Evolutionary conservation across 192 early-diverging fungal genomes (phyloP).

Genomic region (Spinellus fusiger): DNA sequence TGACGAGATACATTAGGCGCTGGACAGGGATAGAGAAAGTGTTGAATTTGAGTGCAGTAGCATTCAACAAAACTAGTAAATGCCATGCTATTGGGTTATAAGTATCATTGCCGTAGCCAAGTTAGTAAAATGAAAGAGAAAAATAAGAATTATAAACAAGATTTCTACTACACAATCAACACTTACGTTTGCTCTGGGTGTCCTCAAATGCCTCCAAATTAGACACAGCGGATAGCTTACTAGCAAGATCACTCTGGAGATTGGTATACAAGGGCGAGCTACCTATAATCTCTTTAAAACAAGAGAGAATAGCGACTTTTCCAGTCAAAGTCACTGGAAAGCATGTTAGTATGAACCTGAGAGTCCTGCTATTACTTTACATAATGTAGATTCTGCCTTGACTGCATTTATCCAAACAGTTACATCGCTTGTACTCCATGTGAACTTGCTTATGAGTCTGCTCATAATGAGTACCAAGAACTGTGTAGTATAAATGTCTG

Average conservation of each 20-base stretch:
- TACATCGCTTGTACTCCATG: background rate
- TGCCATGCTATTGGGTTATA: slow-evolving; percentile 13
- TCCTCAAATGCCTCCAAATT: slow-evolving; percentile 13
- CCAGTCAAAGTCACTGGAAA: slow-evolving; percentile 8
- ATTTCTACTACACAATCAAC: too few species aligned
- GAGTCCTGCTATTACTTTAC: too few species aligned
- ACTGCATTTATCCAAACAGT: slow-evolving; percentile 1
- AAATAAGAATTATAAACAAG: too few species aligned
- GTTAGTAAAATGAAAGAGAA: too few species aligned
- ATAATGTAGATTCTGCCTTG: background rate
- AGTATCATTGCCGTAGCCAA: background rate
- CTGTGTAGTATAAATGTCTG: background rate
- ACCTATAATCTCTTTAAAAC: slow-evolving; percentile 14
- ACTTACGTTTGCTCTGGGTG: background rate
- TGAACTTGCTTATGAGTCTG: background rate
- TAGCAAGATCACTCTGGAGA: slow-evolving; percentile 26
- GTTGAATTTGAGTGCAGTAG: slow-evolving; percentile 11
- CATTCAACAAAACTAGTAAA: slow-evolving; percentile 20
- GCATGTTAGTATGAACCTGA: too few species aligned
- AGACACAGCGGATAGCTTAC: slow-evolving; percentile 11
- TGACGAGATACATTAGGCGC: slow-evolving; percentile 34
- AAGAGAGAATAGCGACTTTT: slow-evolving; percentile 18
- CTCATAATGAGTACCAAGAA: slow-evolving; percentile 2
- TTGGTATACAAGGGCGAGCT: slow-evolving; percentile 5
- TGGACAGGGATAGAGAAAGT: slow-evolving; percentile 30